Base-by-base conservation (phyloP, 2,329 filamentous ascomycete species). In the Tolypocladium inflatum region DNA sequence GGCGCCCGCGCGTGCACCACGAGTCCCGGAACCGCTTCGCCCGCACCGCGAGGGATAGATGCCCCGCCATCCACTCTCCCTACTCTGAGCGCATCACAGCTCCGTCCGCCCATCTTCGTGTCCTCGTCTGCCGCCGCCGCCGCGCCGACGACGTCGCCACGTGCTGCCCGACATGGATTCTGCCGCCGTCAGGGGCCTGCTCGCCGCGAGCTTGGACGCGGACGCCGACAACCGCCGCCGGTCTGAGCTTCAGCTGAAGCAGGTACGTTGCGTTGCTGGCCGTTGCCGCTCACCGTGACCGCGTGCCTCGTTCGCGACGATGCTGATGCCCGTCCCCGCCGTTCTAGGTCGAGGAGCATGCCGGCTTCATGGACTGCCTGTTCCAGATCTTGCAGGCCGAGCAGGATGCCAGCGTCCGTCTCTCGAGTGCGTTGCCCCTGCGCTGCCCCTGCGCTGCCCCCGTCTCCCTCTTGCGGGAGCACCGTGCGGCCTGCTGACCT, bases 311-410 rank as follows among this genome's bases (percentile, higher is more conserved):
- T 26, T 13, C 26, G 26, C 2, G 26, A 0, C 39, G 37, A 53
- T 55, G 38, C 57, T 57, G 50, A 55, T 45, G 30, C 35, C 43
- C 54, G 35, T 41, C 55, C 56, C 55, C 57, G 38, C 54, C 55
- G 19, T 41, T 43, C 43, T 71, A 97, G 91, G 91, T 94, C 71
- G 93, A 97, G 78, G 86, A 90, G 66, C 87, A 92, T 74, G 81
- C 89, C 61, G 92, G 92, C 64, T 97, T 99, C 74, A 88, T 90
- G 71, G 90, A 94, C 74, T 90, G 90, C 66, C 85, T 97, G 62
- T 81, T 97, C 68, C 90, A 95, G 71, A 91, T 99, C 68, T 80
- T 97, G 66, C 88, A 95, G 76, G 83, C 84, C 61, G 94, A 99
- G 76, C 89, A 92, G 75, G 89, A 96, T 66, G 81, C 85, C 68